Evolutionary conservation across 164 flowering plant species (phyloP).

Genomic region (Magnolia changhungtana): DNA sequence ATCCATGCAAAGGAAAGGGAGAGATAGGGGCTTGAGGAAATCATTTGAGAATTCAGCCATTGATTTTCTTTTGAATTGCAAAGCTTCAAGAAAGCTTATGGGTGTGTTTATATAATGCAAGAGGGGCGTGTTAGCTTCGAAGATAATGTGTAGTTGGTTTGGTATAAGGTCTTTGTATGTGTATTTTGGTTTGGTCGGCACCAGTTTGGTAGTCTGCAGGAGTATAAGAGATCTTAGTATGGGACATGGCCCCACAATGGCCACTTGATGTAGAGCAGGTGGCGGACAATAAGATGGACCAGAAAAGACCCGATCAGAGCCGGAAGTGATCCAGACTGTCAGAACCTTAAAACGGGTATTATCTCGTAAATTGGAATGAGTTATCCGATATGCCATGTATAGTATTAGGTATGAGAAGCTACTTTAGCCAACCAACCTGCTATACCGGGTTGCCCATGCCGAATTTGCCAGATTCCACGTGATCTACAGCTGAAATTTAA

Average conservation of each 20-base stretch:
- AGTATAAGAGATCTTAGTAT: background rate
- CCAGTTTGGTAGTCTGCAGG: background rate
- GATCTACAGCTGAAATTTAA: too few species aligned
- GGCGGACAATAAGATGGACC: too few species aligned
- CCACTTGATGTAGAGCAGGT: too few species aligned
- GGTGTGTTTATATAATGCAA: constrained; percentile 5
- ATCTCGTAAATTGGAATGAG: too few species aligned
- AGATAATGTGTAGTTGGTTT: background rate
- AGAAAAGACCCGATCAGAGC: too few species aligned
- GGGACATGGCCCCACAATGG: background rate
- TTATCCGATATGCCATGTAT: too few species aligned
- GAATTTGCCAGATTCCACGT: too few species aligned
- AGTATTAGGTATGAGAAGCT: too few species aligned
- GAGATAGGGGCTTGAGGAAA: constrained; percentile 24
- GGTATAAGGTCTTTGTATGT: background rate
- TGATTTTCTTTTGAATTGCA: background rate
- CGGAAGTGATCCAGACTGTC: too few species aligned
- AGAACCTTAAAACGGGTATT: too few species aligned
- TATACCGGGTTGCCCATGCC: too few species aligned
- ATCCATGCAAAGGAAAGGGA: constrained; percentile 25
- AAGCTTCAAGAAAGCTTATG: constrained; percentile 8
- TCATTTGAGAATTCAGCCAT: constrained; percentile 28
- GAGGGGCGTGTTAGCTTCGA: background rate
- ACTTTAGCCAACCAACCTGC: too few species aligned
- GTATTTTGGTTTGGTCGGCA: background rate